Percentiles rank a stretch among this genome's conserved stretches.
Evolutionary conservation across 305 asterid genomes (phyloP).

Genomic region (Fraxinus paxiana): DNA sequence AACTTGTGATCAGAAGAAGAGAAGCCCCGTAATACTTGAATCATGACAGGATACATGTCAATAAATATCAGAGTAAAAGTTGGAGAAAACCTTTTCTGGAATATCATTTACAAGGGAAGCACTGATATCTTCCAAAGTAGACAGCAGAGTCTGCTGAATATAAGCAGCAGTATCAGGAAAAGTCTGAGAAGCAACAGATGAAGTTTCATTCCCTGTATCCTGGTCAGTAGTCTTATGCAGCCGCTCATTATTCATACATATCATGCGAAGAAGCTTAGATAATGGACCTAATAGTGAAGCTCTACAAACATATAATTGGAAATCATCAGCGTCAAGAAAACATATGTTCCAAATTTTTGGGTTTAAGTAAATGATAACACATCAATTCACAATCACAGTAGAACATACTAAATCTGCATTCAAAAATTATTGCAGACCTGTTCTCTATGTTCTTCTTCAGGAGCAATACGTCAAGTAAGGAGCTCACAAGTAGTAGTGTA

Average conservation of each 20-base stretch:
- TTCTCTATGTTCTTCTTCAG: slow-evolving; percentile 63
- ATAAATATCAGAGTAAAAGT: slow-evolving; percentile 4
- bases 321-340: slow-evolving; percentile 23
- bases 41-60: background rate
- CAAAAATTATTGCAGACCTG: slow-evolving; percentile 46
- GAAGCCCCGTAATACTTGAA: background rate
- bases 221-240: slow-evolving; percentile 36
- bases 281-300: slow-evolving; percentile 65
- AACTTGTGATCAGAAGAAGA: slow-evolving; percentile 35
- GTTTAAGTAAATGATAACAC: background rate
- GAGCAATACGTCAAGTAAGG: slow-evolving; percentile 76
- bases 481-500: slow-evolving; percentile 42
- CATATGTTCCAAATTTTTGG: background rate
- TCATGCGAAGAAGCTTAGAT: slow-evolving; percentile 58
- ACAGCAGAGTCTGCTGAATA: slow-evolving; percentile 67
- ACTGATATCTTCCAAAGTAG: slow-evolving; percentile 69
- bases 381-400: slow-evolving; percentile 9
- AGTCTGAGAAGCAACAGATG: slow-evolving; percentile 36
- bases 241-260: slow-evolving; percentile 44
- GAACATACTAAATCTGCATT: background rate
- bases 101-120: slow-evolving; percentile 40
- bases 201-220: slow-evolving; percentile 29
- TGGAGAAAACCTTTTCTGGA: slow-evolving; percentile 41
- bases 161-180: slow-evolving; percentile 41
- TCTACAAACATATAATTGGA: slow-evolving; percentile 40